These are phyloP conservation scores for Zopfia rhizophila DNA, from an alignment of 2,329 filamentous ascomycete genomes.

Conservation along the genomic window DNA sequence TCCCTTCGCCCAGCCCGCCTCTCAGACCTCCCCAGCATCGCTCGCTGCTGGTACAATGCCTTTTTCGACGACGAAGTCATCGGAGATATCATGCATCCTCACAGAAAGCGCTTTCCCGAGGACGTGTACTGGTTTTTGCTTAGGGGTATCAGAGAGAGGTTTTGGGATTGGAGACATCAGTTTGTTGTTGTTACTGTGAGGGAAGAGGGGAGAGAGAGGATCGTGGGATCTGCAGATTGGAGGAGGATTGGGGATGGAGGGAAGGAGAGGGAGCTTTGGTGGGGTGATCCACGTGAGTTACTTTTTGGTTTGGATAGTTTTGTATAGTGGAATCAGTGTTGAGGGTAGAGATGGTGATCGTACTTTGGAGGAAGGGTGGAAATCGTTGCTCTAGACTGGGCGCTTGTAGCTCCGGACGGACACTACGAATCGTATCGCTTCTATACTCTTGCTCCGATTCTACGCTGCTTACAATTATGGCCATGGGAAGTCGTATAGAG, in stretches of 20 bases:
- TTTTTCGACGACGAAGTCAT: constrained; percentile 48
- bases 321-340: no score
- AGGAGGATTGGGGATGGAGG: constrained; percentile 37
- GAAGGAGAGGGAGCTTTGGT: constrained; percentile 19
- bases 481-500: no score
- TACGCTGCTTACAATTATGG: constrained; percentile 5
- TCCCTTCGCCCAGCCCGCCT: no score
- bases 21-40: constrained; percentile 33
- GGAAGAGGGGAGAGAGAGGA: constrained; percentile 15
- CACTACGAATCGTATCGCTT: no score
- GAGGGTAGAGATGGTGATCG: no score
- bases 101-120: constrained; percentile 37
- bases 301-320: neutral
- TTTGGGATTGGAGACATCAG: constrained; percentile 42
- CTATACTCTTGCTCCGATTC: no score
- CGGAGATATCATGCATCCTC: constrained; percentile 44
- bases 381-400: no score
- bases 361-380: no score
- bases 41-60: constrained; percentile 34
- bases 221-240: constrained; percentile 44
- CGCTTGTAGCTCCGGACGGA: no score
- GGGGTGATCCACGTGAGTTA: constrained; percentile 36
- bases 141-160: constrained; percentile 35
- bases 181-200: constrained; percentile 33
- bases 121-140: constrained; percentile 44